These are phyloP conservation scores for Acanthamoeba royreba DNA, from an alignment of 208 protist species.

Conservation along the genomic window DNA sequence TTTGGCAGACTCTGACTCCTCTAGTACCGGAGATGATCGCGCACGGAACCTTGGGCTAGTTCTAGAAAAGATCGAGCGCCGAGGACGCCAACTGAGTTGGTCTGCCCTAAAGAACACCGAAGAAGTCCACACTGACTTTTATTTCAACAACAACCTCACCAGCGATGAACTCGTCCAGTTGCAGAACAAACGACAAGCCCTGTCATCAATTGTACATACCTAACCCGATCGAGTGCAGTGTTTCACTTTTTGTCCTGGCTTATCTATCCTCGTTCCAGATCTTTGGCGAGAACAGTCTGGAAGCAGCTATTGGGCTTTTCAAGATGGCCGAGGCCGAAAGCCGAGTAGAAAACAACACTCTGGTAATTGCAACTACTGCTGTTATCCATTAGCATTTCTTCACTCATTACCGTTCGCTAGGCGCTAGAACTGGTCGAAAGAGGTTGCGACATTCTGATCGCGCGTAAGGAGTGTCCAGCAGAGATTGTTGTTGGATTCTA, in stretches of 20 bases:
- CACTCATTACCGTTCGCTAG: background rate
- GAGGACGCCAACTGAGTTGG: background rate
- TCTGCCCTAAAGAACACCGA: background rate
- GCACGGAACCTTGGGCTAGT: background rate
- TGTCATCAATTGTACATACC: background rate
- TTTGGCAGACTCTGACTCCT: too few species aligned
- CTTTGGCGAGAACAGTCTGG: background rate
- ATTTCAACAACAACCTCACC: background rate
- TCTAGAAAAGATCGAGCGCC: background rate
- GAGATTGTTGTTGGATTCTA: constrained; percentile 9
- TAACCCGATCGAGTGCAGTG: too few species aligned
- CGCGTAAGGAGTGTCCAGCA: background rate
- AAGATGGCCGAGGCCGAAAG: background rate
- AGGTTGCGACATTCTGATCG: background rate
- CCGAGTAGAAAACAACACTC: background rate
- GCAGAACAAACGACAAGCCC: background rate
- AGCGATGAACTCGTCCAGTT: background rate
- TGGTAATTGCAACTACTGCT: too few species aligned
- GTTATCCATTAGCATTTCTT: background rate
- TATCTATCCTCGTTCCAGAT: too few species aligned
- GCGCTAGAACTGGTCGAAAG: background rate
- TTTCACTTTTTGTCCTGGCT: background rate
- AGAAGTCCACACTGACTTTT: background rate
- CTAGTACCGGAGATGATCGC: background rate
- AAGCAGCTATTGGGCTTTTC: background rate